These are phyloP conservation scores for Apiospora sp. DNA, from an alignment of 2,329 filamentous ascomycete species.

Conservation along the genomic window DNA sequence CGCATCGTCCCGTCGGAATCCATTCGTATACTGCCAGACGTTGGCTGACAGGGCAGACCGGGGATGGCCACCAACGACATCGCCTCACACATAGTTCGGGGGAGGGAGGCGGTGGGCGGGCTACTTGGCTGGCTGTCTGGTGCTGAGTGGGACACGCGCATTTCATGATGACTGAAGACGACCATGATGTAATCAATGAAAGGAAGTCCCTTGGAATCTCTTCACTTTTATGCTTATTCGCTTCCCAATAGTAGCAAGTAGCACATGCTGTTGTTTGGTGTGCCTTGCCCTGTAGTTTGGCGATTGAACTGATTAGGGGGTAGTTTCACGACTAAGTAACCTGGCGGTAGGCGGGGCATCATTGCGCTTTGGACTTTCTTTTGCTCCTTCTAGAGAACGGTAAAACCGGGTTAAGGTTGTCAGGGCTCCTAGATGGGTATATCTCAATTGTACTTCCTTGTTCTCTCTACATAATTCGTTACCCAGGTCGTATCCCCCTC, in stretches of 20 bases:
- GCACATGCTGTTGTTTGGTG: constrained; percentile 7
- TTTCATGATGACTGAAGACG: constrained; percentile 1
- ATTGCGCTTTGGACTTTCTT: constrained; percentile 18
- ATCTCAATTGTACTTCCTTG: background rate
- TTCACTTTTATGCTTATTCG: constrained; percentile 3
- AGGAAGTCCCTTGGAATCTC: background rate
- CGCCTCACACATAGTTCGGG: constrained; percentile 8
- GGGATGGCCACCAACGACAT: constrained; percentile 14
- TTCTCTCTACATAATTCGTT: background rate
- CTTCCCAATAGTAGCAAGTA: background rate
- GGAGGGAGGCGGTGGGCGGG: constrained; percentile 6
- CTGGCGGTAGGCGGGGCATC: constrained; percentile 12
- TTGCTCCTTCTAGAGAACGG: constrained; percentile 14
- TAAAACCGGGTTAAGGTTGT: constrained; percentile 15
- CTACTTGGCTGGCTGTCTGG: constrained; percentile 4
- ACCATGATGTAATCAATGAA: constrained; percentile 22
- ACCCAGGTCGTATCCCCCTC: background rate
- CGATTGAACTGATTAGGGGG: constrained; percentile 18
- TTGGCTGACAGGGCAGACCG: constrained; percentile 14
- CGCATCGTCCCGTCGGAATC: background rate
- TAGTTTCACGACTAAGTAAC: constrained; percentile 16
- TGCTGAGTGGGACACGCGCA: constrained; percentile 24
- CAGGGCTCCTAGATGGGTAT: constrained; percentile 2
- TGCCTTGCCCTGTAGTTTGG: background rate
- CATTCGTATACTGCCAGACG: background rate